A percentile compares a stretch with the other conserved stretches of the same genome.
Conservation (phyloP, 176 grass and related monocot genomes). For the Eleusine indica region DNA sequence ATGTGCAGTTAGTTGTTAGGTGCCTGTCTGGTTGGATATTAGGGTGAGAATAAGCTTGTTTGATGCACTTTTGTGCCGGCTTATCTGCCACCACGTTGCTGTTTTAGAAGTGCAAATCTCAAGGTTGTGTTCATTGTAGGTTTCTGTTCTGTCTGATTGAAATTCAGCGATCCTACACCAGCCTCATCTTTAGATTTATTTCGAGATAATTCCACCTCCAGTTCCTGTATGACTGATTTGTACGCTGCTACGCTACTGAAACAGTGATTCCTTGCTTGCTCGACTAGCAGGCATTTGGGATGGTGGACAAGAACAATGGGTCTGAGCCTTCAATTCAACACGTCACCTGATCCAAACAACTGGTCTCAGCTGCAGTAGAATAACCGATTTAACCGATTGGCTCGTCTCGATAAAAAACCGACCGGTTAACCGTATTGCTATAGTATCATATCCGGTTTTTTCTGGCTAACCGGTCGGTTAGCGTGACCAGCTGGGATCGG, state of each 20-base stretch:
- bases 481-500: too few species aligned
- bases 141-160: background rate
- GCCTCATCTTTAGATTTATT: background rate
- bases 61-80: slow-evolving; percentile 10
- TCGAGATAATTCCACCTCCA: background rate
- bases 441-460: too few species aligned
- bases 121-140: background rate
- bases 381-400: too few species aligned
- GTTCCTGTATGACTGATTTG: background rate
- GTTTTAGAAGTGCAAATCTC: slow-evolving; percentile 11
- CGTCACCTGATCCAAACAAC: slow-evolving; percentile 69
- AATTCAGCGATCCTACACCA: background rate
- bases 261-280: slow-evolving; percentile 7
- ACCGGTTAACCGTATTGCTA: too few species aligned
- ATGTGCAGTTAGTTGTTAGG: slow-evolving; percentile 37
- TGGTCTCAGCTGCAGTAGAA: too few species aligned
- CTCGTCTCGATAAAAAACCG: too few species aligned
- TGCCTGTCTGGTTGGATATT: slow-evolving; percentile 35
- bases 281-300: slow-evolving; percentile 33
- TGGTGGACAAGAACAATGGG: slow-evolving; percentile 55
- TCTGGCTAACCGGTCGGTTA: too few species aligned
- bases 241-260: slow-evolving; percentile 1
- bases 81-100: background rate
- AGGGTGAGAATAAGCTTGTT: slow-evolving; percentile 47
- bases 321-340: slow-evolving; percentile 52